Evolutionary conservation across 129 eudicot species (phyloP), one percentile per base, ranked within the genome.

Genomic region (Rutidosis leptorrhynchoides): DNA sequence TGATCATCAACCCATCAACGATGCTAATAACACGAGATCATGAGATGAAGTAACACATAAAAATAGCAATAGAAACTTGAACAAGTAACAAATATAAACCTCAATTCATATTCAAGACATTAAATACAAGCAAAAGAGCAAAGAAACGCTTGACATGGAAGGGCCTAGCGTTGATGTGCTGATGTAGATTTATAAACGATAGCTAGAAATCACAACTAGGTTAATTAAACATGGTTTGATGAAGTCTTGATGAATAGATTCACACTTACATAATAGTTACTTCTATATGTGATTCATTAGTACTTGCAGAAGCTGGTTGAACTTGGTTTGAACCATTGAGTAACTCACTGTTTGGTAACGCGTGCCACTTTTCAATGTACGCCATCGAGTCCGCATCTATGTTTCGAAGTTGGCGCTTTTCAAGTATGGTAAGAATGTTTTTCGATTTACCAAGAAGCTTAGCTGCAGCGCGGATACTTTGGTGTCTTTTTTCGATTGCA

Each of bases 311-410:
- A 37, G 45, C 45, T 10, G 12, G 42, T 33, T 33, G 42, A 43
- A 64, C 25, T 16, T 2, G 9, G 25, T 7, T 17, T 29, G 30
- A 67, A 51, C 21, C 15, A 37, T 37, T n/a, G 30, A 19, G 45
- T 67, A 49, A 14, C 4, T 51, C 30, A 67, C 28, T 49, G 21
- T 55, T 32, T 4, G 33, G 72, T 53, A 67, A 32, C 7, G 27
- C 62, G 6, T 19, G 74, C 83, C 83, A 79, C 45, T 58, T 74
- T 29, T 79, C 77, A 59, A 79, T 49, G 61, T 69, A 67, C 0
- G 74, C 79, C 52, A 72, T 68, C 9, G 64, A 37, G 0, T 49
- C 62, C 0, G 23, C 21, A 33, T 56, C 73, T 21, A 72, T 11
- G 22, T 10, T 56, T 1, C 72, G 75, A 43, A 56, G 61, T 70